Conservation (phyloP, 2,329 filamentous ascomycete genomes). For the Phyllosticta paracitricarpa region DNA sequence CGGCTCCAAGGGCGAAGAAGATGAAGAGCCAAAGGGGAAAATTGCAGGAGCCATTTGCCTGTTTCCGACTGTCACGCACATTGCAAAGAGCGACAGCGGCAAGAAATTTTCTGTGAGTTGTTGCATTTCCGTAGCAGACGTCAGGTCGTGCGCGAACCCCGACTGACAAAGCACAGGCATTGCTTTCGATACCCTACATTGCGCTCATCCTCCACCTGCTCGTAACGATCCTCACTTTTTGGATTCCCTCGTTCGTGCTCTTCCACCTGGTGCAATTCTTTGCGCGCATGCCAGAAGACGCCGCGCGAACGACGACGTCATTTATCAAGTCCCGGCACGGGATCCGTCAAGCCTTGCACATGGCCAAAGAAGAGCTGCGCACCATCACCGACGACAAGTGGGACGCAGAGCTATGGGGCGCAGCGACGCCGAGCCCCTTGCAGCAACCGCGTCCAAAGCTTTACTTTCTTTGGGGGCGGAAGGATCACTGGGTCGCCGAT, state of each 20-base stretch:
- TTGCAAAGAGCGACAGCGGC: conserved; percentile 35
- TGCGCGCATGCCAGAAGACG: conserved; percentile 34
- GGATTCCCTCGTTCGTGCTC: conserved; percentile 33
- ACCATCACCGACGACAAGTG: conserved; percentile 48
- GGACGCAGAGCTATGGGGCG: conserved; percentile 51
- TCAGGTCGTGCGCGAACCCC: conserved; percentile 1
- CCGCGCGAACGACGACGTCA: conserved; percentile 38
- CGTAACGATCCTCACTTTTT: conserved; percentile 32
- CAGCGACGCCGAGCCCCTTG: conserved; percentile 17
- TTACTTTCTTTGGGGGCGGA: conserved; percentile 49
- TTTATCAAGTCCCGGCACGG: conserved; percentile 42
- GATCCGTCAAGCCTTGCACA: conserved; percentile 47
- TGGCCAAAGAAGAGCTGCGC: conserved; percentile 49
- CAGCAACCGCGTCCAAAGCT: conserved; percentile 32
- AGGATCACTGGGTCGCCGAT: conserved; percentile 54
- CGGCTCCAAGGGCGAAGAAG: conserved; percentile 14
- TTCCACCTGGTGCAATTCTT: conserved; percentile 31
- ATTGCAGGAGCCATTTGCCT: conserved; percentile 24
- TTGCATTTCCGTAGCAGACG: neutral
- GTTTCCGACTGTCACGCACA: conserved; percentile 39
- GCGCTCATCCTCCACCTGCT: conserved; percentile 24
- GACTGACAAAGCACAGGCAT: conserved; percentile 5
- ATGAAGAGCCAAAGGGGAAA: neutral
- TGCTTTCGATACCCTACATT: conserved; percentile 11
- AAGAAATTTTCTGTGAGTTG: conserved; percentile 28